phyloP scores from a whole-genome alignment of 2,329 filamentous ascomycete genomes.

The Aspergillus clavatus region DNA sequence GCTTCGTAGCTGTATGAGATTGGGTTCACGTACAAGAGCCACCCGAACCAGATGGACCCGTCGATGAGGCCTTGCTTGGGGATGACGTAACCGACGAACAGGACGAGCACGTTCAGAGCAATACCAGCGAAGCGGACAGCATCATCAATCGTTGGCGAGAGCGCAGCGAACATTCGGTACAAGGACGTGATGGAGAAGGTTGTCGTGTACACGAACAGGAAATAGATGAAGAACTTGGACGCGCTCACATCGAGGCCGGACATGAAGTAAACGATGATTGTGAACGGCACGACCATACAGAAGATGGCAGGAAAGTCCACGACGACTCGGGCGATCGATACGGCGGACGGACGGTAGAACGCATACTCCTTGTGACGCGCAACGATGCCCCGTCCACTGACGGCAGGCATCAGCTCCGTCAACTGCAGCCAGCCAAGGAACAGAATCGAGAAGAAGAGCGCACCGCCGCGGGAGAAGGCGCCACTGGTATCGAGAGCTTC shows the following conservation, averaged over 20 bases:
- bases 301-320: slow-evolving; percentile 60
- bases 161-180: slow-evolving; percentile 62
- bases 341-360: slow-evolving; percentile 65
- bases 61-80: slow-evolving; percentile 56
- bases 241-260: slow-evolving; percentile 53
- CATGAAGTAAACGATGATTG: slow-evolving; percentile 63
- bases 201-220: slow-evolving; percentile 59
- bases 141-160: slow-evolving; percentile 61
- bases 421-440: slow-evolving; percentile 69
- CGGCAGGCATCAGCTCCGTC: slow-evolving; percentile 71
- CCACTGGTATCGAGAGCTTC: slow-evolving; percentile 55
- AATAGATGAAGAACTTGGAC: slow-evolving; percentile 62
- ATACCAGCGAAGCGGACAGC: slow-evolving; percentile 62
- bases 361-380: slow-evolving; percentile 64
- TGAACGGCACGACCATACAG: slow-evolving; percentile 56
- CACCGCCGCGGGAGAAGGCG: slow-evolving; percentile 59
- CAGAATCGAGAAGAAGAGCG: slow-evolving; percentile 62
- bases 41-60: slow-evolving; percentile 63
- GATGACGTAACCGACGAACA: slow-evolving; percentile 66
- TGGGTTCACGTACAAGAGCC: slow-evolving; percentile 54
- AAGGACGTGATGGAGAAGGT: slow-evolving; percentile 60
- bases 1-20: slow-evolving; percentile 61
- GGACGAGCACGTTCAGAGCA: slow-evolving; percentile 55
- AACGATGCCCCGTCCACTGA: slow-evolving; percentile 65
- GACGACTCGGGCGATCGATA: slow-evolving; percentile 57